Conservation (phyloP, 1,284 basidiomycete genomes). For the Ganoderma meredithae region DNA sequence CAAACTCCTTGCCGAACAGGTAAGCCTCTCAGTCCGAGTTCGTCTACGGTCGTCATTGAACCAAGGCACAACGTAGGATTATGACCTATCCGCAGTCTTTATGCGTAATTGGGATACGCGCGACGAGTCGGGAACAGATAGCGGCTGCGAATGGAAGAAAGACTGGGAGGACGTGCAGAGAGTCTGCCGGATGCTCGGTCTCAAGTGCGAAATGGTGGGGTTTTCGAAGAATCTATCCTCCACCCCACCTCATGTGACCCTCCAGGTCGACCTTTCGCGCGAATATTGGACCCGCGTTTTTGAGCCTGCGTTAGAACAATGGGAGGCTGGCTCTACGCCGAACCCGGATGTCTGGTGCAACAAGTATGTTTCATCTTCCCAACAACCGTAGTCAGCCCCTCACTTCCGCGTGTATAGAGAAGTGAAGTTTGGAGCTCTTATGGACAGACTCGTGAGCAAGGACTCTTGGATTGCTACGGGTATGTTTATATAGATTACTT, state of each 20-base stretch:
- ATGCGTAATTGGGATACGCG: constrained; percentile 96
- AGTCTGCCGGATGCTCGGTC: constrained; percentile 75
- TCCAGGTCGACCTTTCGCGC: constrained; percentile 80
- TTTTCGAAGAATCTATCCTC: neutral
- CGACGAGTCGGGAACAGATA: constrained; percentile 73
- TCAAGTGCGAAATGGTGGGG: constrained; percentile 73
- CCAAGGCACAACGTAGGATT: constrained; percentile 57
- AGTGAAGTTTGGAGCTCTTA: constrained; percentile 92
- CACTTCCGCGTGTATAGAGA: constrained; percentile 57
- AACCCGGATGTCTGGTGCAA: constrained; percentile 98
- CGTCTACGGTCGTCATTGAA: neutral
- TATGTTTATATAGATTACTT: constrained; percentile 36
- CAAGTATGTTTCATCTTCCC: constrained; percentile 52
- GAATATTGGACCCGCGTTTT: constrained; percentile 94
- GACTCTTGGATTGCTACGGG: constrained; percentile 82
- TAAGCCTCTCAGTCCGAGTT: constrained; percentile 35
- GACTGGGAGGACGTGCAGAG: constrained; percentile 92
- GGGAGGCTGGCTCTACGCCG: constrained; percentile 84
- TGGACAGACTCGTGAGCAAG: constrained; percentile 63
- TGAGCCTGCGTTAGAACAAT: constrained; percentile 79
- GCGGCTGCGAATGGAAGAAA: constrained; percentile 93
- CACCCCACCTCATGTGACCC: constrained; percentile 8
- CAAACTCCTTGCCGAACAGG: constrained; percentile 73
- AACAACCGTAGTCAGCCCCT: neutral
- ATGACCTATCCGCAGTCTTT: constrained; percentile 86